A percentile compares a stretch with the other conserved stretches of the same genome.
Evolutionary conservation across 2,329 filamentous ascomycete genomes (phyloP).

Genomic region (Cryphonectria parasitica): DNA sequence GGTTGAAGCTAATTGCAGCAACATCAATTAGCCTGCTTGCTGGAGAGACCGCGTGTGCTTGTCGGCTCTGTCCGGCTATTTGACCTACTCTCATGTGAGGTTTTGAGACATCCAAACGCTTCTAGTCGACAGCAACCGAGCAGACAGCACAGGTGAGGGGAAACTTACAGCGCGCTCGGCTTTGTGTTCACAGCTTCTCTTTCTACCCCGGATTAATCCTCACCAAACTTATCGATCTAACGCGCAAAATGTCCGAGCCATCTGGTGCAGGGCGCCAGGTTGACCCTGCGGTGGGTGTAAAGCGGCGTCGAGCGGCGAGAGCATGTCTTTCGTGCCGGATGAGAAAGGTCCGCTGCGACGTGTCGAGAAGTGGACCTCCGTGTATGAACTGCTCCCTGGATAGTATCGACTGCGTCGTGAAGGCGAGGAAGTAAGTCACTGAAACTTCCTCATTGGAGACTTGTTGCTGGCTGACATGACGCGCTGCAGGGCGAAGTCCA

Average conservation of each 20-base stretch:
- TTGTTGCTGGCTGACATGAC: neutral
- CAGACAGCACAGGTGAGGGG: neutral
- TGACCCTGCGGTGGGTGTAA: neutral
- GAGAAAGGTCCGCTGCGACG: constrained; percentile 17
- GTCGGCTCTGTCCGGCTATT: neutral
- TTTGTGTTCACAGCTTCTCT: neutral
- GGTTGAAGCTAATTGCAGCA: neutral
- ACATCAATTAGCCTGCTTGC: neutral
- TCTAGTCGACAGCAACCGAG: neutral
- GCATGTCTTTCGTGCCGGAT: constrained; percentile 9
- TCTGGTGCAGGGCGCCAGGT: neutral
- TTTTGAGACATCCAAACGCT: neutral
- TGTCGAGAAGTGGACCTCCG: constrained; percentile 17
- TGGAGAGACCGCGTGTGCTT: neutral
- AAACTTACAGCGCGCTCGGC: neutral
- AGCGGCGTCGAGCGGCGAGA: constrained; percentile 11
- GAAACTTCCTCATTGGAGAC: no score
- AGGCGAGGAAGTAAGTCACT: constrained; percentile 9
- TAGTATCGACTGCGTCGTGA: constrained; percentile 11
- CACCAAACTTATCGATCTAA: neutral
- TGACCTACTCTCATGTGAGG: neutral
- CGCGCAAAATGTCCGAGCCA: neutral
- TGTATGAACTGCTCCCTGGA: constrained; percentile 16
- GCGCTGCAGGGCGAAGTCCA: constrained; percentile 8
- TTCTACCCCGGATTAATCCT: neutral